phyloP scores from a whole-genome alignment of 2,329 filamentous ascomycete genomes.

The Fusarium oxysporum region DNA sequence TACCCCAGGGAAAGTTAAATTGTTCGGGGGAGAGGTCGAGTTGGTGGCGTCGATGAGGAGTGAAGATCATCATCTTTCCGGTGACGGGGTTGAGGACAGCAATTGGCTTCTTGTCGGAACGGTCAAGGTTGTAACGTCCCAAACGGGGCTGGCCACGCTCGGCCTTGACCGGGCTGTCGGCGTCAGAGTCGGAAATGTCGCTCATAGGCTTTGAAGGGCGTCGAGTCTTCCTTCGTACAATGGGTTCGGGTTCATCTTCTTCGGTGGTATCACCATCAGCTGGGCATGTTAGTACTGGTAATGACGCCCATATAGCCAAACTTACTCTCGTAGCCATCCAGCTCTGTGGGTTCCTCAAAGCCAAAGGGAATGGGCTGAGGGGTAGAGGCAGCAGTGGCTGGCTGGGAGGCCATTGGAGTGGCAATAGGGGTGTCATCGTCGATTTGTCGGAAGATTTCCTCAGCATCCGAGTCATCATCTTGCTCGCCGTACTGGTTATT shows the following conservation, averaged over 20 bases:
- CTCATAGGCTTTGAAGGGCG: slow-evolving; percentile 52
- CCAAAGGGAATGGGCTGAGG: slow-evolving; percentile 39
- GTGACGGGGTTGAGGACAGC: slow-evolving; percentile 68
- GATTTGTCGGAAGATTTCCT: slow-evolving; percentile 53
- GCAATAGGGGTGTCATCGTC: slow-evolving; percentile 58
- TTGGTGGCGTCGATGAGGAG: slow-evolving; percentile 61
- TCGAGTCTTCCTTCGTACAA: slow-evolving; percentile 61
- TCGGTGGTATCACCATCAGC: slow-evolving; percentile 73
- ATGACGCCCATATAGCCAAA: slow-evolving; percentile 45
- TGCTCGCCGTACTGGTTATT: slow-evolving; percentile 59
- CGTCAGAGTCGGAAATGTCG: slow-evolving; percentile 64
- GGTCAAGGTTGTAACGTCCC: slow-evolving; percentile 66
- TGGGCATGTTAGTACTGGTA: slow-evolving; percentile 56
- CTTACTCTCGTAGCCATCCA: slow-evolving; percentile 72
- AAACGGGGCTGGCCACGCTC: slow-evolving; percentile 65
- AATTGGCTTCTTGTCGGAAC: slow-evolving; percentile 66
- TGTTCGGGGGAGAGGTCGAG: slow-evolving; percentile 67
- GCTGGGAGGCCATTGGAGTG: slow-evolving; percentile 54
- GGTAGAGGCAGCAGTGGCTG: slow-evolving; percentile 37
- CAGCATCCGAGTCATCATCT: slow-evolving; percentile 55
- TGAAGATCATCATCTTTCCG: slow-evolving; percentile 73
- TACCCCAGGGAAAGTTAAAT: slow-evolving; percentile 62
- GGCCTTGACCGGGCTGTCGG: slow-evolving; percentile 58
- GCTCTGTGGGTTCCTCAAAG: slow-evolving; percentile 54
- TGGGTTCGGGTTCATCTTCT: slow-evolving; percentile 66